Evolutionary conservation across 176 grass and related monocot genomes (phyloP).

Genomic region (Aegilops tauschii): DNA sequence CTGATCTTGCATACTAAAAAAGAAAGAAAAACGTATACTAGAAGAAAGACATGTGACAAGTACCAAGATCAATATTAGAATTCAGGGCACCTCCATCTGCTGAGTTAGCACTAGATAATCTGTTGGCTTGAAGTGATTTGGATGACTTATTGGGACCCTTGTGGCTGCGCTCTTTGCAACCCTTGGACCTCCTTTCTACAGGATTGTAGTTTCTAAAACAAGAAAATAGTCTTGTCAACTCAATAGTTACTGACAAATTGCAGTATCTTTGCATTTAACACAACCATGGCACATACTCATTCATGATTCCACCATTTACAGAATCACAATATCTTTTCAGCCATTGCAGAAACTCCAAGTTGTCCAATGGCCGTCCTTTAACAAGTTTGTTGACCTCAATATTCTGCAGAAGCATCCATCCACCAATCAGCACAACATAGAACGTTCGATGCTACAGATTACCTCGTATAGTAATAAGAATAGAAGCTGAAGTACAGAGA

Average conservation of each 20-base stretch:
- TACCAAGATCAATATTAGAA: background rate
- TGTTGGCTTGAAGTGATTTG: conserved; percentile 80
- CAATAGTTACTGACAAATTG: background rate
- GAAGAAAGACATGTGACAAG: background rate
- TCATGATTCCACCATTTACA: conserved; percentile 85
- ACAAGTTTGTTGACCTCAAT: conserved; percentile 93
- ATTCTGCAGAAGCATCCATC: conserved; percentile 51
- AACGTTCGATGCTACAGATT: background rate
- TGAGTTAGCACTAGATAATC: conserved; percentile 40
- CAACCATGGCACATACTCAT: conserved; percentile 51
- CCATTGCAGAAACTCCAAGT: conserved; percentile 92
- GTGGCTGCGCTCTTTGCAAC: conserved; percentile 52
- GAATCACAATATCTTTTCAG: conserved; percentile 91
- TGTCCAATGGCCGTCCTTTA: conserved; percentile 86
- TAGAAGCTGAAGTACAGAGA: background rate
- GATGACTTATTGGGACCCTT: conserved; percentile 52
- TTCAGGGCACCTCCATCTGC: conserved; percentile 26
- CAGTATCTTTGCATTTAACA: background rate
- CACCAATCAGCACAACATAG: background rate
- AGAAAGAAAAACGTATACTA: background rate
- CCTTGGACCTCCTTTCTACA: conserved; percentile 72
- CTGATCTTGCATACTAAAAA: background rate
- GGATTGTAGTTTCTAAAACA: conserved; percentile 85
- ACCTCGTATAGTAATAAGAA: background rate
- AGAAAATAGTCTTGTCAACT: background rate